Evolutionary conservation across 305 asterid genomes (phyloP), one percentile per base, ranked within the genome.

Genomic region (Andrographis paniculata): DNA sequence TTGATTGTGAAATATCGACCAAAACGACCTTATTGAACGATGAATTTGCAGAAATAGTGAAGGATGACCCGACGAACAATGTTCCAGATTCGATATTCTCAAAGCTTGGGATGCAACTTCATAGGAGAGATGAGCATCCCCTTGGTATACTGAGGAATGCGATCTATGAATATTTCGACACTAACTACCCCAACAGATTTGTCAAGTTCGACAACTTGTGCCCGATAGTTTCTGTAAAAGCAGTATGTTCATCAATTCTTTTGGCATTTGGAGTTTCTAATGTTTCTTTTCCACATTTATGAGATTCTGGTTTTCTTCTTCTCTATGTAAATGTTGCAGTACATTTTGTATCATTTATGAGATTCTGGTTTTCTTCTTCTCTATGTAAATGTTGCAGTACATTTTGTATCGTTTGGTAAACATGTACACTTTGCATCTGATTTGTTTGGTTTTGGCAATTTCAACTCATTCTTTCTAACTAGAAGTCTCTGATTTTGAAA

Each of bases 21-120:
- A 12, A 17, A 19, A 14, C 45, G 30, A 9, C 1, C n/a, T 15
- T 8, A 45, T 46, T 58, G 45, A 41, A 2, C 17, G 30, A 48
- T 58, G 13, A 18, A 46, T 67, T 28, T 62, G 59, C 83, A 84
- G 93, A 84, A 56, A 72, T 80, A n/a, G 82, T 84, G 56, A 74
- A 72, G 76, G 82, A 84, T 74, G 93, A 81, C 58, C 82, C 93
- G 1, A 65, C 93, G 17, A 84, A 84, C 65, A 84, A 81, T 67
- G 79, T 81, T 59, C 93, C 91, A 0, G 84, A 84, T 69, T 61
- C 87, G 9, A 78, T 81, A 59, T 84, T 78, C 59, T 69, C 80
- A 5, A 84, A 81, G 75, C 87, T 81, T 44, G 95, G 91, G 44
- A 60, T 78, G 84, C 93, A 84, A 72, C 93, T 84, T 52, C 95